Percentiles rank a stretch among this genome's conserved stretches.
These are phyloP conservation scores for Exobasidium cylindrosporum DNA, from an alignment of 1,284 basidiomycete species.

Conservation along the genomic window DNA sequence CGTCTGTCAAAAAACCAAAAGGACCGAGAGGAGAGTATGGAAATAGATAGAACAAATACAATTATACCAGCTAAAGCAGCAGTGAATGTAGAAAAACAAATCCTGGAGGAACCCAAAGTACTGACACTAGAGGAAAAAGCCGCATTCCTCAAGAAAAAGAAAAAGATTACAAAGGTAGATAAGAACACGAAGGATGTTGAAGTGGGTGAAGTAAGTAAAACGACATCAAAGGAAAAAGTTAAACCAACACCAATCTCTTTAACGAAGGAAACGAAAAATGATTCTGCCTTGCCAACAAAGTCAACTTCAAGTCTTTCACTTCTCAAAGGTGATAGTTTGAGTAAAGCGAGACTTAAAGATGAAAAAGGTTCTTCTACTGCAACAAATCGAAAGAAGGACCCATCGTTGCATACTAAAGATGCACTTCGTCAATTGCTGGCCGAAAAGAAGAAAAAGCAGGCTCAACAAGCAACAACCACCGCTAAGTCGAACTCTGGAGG, in stretches of 20 bases:
- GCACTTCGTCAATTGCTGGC: not conserved
- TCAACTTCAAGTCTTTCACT: not conserved
- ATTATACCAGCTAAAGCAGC: not conserved
- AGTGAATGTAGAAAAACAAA: not conserved
- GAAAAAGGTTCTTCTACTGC: not conserved
- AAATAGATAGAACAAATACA: not conserved
- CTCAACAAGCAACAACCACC: not conserved
- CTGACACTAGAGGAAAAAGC: not conserved
- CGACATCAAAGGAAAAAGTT: too few species aligned
- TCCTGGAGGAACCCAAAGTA: not conserved
- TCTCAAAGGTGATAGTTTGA: not conserved
- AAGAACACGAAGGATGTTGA: too few species aligned
- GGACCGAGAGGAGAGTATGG: too few species aligned
- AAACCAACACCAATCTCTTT: not conserved
- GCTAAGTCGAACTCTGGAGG: not conserved
- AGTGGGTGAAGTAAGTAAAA: too few species aligned
- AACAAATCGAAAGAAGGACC: not conserved
- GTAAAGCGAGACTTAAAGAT: not conserved
- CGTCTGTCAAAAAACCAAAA: too few species aligned
- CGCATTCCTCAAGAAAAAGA: not conserved
- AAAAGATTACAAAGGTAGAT: too few species aligned
- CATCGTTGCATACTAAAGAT: not conserved
- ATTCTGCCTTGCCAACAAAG: not conserved
- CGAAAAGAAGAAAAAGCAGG: conserved; percentile 8
- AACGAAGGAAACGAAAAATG: not conserved